Base-by-base conservation (phyloP, 371 early-diverging fungal species). In the Mucor saturninus region DNA sequence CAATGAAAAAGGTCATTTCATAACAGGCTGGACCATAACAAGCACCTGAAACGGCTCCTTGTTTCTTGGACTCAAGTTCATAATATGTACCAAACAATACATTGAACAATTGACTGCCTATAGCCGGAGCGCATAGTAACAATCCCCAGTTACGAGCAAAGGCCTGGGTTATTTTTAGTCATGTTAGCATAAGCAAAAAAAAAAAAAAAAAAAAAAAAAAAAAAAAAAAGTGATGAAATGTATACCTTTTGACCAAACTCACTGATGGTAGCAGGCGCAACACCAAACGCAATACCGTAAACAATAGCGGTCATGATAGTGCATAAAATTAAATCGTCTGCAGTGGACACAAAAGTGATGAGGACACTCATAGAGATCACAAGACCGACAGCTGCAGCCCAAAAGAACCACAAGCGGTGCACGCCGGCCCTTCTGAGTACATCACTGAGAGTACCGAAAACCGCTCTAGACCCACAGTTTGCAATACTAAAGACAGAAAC, bases 71-170 rank as follows among this genome's bases (percentile, higher is more conserved):
- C 54, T 75, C 72, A 14, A 31, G 31, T 39, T 76, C 76, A 40
- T 78, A 81, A 45, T 75, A 51, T 38, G 61, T 48, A 28, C 81
- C 78, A 71, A 76, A 76, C n/a, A 81, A 42, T 7, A 76, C 50
- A 62, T 73, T 81, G 55, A 76, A 81, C 15, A 67, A 39, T 55
- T 81, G 81, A 28, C 76, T 74, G 29, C 81, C 75, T 26, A 81
- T 64, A 10, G 78, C 78, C 29, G 81, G 81, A 40, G 81, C 78
- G 66, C 65, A 81, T 37, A 81, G 51, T 28, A 81, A 48, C 71
- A 74, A 70, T 9, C 78, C 81, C 81, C 81, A 81, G 53, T 76
- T 81, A 21, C 76, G 76, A 52, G 73, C 81, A 74, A 81, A 81
- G 6, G 68, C 54, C 80, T 80, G 64, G 2, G 43, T 43, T 28